Base-by-base conservation (phyloP, 2,329 filamentous ascomycete genomes). In the Fusarium compactum region DNA sequence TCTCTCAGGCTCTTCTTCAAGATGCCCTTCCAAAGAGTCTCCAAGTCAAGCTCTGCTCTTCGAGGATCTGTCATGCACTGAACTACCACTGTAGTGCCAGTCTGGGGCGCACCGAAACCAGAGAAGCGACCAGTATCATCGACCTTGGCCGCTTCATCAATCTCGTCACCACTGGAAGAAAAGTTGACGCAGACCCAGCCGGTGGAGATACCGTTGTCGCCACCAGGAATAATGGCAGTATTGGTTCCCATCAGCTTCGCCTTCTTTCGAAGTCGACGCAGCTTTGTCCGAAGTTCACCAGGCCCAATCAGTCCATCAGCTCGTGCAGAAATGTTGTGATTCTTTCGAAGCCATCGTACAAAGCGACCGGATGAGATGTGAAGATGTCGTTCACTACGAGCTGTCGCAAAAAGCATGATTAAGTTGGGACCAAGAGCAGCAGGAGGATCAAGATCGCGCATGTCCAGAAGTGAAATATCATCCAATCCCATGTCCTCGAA, bases 161-260 rank as follows among this genome's bases (percentile, higher is more conserved):
- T 75, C n/a, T 85, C 83, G 24, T 87, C 86, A 45, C 91, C 88
- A 2, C 94, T 85, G 18, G 87, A 88, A 7, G 93, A 93, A 12
- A 96, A 87, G 77, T 97, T 97, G 65, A 98, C 92, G 80, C 96
- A 99, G 22, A 99, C 92, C 96, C 96, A 99, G 12, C 94, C 95
- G 1, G 95, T 98, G 15, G 92, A 91, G 55, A 97, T 92, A 4
- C 95, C 95, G 76, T 98, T 93, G 73, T 97, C 95, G 3, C 86
- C 83, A 50, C 86, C 87, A 14, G 88, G 88, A 8, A 88, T 84
- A 48, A 87, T 85, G n/a, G 90, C 89, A 1, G 89, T 88, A 3
- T 90, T 89, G 63, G 88, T 92, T 16, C 92, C 94, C 72, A 97
- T 83, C 65, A 98, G 84, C 79, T 93, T 94, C 32, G 94, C 92